Conservation (phyloP, 306 rosid genomes). For the Myrica gale region DNA sequence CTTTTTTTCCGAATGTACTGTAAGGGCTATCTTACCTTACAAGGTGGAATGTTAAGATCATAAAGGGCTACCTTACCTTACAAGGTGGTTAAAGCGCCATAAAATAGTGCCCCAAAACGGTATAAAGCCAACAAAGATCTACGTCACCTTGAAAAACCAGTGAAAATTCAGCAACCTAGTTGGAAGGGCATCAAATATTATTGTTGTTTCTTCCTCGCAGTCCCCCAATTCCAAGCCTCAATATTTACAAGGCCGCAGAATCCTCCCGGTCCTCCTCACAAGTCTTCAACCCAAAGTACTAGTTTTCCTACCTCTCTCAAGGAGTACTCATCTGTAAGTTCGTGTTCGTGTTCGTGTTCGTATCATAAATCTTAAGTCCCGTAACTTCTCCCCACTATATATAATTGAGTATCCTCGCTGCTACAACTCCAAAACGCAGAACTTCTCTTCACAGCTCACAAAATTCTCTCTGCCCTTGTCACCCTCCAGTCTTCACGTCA, state of each 20-base stretch:
- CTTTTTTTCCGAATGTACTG: background rate
- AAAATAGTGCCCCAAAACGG: background rate
- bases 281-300: background rate
- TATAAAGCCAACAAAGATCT: background rate
- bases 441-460: too few relatives aligned
- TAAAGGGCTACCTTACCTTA: background rate
- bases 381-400: too few relatives aligned
- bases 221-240: background rate
- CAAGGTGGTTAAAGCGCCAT: background rate
- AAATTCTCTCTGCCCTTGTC: background rate
- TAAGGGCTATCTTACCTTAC: background rate
- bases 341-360: too few relatives aligned
- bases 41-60: background rate
- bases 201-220: background rate
- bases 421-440: too few relatives aligned
- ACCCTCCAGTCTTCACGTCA: background rate
- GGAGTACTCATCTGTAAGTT: too few relatives aligned
- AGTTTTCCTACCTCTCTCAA: background rate
- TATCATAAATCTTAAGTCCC: too few relatives aligned
- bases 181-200: too few relatives aligned
- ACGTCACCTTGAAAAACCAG: background rate
- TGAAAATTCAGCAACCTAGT: background rate
- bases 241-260: background rate
- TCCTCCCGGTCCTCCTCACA: slow-evolving; percentile 1
- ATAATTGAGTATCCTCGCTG: too few relatives aligned